A percentile compares a stretch with the other conserved stretches of the same genome.
Conservation (phyloP, 345 rosid species). For the Aethionema arabicum region DNA sequence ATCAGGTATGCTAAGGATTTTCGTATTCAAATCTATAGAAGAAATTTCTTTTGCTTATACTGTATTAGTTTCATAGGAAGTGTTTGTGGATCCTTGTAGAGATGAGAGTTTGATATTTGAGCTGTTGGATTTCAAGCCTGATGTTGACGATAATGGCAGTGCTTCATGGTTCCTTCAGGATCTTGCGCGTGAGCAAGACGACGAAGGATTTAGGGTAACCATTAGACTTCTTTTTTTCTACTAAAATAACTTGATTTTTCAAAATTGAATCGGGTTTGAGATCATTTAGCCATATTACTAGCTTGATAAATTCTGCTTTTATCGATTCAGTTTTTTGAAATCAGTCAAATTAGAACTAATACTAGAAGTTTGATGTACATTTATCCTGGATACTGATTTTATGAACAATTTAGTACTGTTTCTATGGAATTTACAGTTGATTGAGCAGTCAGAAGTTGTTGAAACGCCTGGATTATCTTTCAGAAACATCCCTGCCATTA, state of each 20-base stretch:
- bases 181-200: constrained; percentile 71
- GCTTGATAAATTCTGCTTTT: no score
- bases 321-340: not conserved
- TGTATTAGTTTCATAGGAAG: constrained; percentile 57
- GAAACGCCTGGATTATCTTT: constrained; percentile 54
- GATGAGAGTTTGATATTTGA: constrained; percentile 87
- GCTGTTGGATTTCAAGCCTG: constrained; percentile 69
- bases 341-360: no score
- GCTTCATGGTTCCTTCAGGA: constrained; percentile 78
- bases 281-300: no score
- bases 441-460: constrained; percentile 62
- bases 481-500: constrained; percentile 45
- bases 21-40: not conserved
- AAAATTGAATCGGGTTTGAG: no score
- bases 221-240: not conserved
- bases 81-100: constrained; percentile 69
- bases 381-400: not conserved
- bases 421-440: constrained; percentile 42
- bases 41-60: not conserved
- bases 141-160: constrained; percentile 57
- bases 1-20: constrained; percentile 48
- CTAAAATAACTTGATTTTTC: no score
- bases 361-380: no score
- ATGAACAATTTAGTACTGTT: constrained; percentile 4
- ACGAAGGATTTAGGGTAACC: constrained; percentile 62